Evolutionary conservation across 2,329 filamentous ascomycete genomes (phyloP).

Genomic region (Colletotrichum cereale): DNA sequence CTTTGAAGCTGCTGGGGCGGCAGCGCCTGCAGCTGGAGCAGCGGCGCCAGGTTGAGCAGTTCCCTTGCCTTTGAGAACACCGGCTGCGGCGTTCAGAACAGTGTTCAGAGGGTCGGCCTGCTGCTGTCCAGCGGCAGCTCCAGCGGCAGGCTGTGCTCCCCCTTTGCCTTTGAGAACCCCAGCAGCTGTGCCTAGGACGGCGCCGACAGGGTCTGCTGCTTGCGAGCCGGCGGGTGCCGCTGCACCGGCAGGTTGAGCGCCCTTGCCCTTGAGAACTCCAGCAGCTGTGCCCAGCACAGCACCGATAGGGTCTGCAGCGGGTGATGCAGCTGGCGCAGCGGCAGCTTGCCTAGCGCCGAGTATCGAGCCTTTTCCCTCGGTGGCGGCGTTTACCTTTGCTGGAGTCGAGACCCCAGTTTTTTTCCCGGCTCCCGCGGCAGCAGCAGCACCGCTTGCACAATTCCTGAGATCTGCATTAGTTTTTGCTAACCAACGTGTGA

Average conservation of each 20-base stretch:
- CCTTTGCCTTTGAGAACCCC: conserved; percentile 37
- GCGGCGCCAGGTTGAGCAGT: conserved; percentile 19
- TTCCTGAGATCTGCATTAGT: background rate
- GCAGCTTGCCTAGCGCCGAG: conserved; percentile 31
- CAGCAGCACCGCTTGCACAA: conserved; percentile 16
- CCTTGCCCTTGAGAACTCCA: conserved; percentile 29
- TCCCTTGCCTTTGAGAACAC: conserved; percentile 31
- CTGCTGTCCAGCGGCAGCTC: conserved; percentile 17
- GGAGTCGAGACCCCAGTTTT: conserved; percentile 8
- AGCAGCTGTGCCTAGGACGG: conserved; percentile 30
- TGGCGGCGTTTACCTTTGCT: conserved; percentile 16
- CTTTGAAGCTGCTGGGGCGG: conserved; percentile 10
- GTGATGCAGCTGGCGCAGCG: conserved; percentile 9
- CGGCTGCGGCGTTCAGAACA: conserved; percentile 25
- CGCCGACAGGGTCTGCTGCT: conserved; percentile 19
- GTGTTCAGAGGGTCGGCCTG: conserved; percentile 19
- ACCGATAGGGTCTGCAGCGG: conserved; percentile 18
- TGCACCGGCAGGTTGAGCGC: conserved; percentile 30
- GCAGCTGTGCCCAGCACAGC: conserved; percentile 27
- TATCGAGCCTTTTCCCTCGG: conserved; percentile 3
- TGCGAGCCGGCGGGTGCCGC: conserved; percentile 29
- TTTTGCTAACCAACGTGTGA: no score
- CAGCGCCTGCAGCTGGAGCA: background rate
- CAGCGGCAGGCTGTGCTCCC: conserved; percentile 7
- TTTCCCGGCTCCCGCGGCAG: conserved; percentile 12